Evolutionary conservation across 2,329 filamentous ascomycete genomes (phyloP).

Genomic region (Neopestalotiopsis sp.): DNA sequence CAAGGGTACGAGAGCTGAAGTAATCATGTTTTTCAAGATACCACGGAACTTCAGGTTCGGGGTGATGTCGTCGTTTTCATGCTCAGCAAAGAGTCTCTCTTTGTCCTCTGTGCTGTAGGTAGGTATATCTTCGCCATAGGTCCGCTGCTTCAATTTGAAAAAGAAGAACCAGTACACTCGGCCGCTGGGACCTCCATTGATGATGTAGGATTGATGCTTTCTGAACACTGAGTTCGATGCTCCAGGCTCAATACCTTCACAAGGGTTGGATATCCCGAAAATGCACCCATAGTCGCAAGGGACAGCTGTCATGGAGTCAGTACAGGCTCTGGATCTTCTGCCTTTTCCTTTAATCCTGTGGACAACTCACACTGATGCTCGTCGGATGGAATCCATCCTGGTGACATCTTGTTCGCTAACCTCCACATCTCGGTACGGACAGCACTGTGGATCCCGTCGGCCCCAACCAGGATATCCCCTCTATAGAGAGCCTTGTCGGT

Average conservation of each 20-base stretch:
- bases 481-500: slow-evolving; percentile 15
- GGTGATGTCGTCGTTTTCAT: neutral
- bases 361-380: neutral
- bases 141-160: neutral
- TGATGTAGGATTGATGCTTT: neutral
- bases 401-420: slow-evolving; percentile 10
- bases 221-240: neutral
- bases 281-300: slow-evolving; percentile 5
- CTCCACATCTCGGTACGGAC: slow-evolving; percentile 18
- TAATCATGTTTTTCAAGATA: slow-evolving; percentile 27
- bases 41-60: slow-evolving; percentile 27
- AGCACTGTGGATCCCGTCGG: slow-evolving; percentile 23
- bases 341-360: neutral
- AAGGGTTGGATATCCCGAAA: slow-evolving; percentile 1
- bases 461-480: slow-evolving; percentile 24
- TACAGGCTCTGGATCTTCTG: no score
- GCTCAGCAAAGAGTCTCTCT: neutral
- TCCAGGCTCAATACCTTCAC: neutral
- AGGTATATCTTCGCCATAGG: slow-evolving; percentile 9
- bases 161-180: slow-evolving; percentile 2
- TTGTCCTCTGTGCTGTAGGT: slow-evolving; percentile 10
- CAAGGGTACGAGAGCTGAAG: slow-evolving; percentile 29
- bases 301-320: neutral
- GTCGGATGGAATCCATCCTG: neutral
- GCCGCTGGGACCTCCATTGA: neutral